These are phyloP conservation scores for Sclerotinia glacialis DNA, from an alignment of 2,329 filamentous ascomycete species.

Conservation along the genomic window DNA sequence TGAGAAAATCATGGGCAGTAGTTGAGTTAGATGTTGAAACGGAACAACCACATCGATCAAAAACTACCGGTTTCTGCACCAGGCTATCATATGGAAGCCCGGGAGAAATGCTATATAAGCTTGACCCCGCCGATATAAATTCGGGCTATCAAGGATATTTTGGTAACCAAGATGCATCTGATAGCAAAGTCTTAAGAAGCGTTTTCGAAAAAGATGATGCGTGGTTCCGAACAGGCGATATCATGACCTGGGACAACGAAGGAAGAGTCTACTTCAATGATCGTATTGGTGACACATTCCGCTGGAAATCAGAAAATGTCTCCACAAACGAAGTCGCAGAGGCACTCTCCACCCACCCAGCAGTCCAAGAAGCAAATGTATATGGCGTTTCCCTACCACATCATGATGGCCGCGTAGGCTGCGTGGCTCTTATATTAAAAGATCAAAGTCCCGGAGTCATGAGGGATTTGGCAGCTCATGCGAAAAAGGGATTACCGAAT, in stretches of 20 bases:
- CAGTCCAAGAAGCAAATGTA: constrained; percentile 76
- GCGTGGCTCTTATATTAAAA: constrained; percentile 66
- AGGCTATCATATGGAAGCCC: constrained; percentile 57
- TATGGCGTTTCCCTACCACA: constrained; percentile 78
- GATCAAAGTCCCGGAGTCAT: constrained; percentile 48
- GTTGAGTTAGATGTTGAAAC: constrained; percentile 70
- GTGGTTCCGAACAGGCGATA: constrained; percentile 82
- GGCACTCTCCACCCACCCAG: constrained; percentile 63
- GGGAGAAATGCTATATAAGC: constrained; percentile 71
- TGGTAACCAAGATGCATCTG: constrained; percentile 66
- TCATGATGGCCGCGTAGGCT: constrained; percentile 82
- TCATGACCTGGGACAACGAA: constrained; percentile 67
- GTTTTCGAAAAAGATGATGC: constrained; percentile 74
- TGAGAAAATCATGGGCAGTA: constrained; percentile 53
- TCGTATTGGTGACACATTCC: constrained; percentile 73
- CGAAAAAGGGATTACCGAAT: constrained; percentile 57
- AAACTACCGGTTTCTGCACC: constrained; percentile 66
- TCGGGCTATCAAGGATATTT: constrained; percentile 77
- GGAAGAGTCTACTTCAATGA: constrained; percentile 79
- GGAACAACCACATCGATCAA: constrained; percentile 65
- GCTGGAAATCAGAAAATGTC: constrained; percentile 82
- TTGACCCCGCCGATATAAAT: constrained; percentile 63
- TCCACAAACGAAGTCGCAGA: constrained; percentile 81
- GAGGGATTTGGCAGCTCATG: constrained; percentile 60
- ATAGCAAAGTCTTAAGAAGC: constrained; percentile 69